phyloP scores from a whole-genome alignment of 805 yeast species.

The Zygosaccharomyces bisporus region DNA sequence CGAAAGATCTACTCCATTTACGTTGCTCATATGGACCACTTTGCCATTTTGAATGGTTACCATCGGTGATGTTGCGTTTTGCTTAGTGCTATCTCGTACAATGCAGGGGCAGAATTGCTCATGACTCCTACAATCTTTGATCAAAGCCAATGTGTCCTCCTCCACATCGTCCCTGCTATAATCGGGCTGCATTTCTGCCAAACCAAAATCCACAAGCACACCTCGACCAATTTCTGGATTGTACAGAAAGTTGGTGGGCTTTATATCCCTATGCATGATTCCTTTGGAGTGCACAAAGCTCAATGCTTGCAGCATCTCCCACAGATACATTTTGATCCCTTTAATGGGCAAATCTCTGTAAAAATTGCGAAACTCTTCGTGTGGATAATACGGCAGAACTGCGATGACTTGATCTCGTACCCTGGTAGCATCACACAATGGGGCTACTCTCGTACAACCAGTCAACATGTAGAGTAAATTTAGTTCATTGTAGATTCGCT shows the following conservation, averaged over 20 bases:
- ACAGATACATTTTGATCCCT: slow-evolving; percentile 78
- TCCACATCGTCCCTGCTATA: slow-evolving; percentile 14
- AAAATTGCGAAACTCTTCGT: slow-evolving; percentile 84
- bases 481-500: slow-evolving; percentile 83
- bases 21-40: slow-evolving; percentile 31
- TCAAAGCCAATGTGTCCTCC: slow-evolving; percentile 13
- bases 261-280: slow-evolving; percentile 89
- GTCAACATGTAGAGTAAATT: slow-evolving; percentile 65
- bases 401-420: slow-evolving; percentile 90
- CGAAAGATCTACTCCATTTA: slow-evolving; percentile 39
- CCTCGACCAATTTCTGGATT: slow-evolving; percentile 68
- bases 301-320: slow-evolving; percentile 71
- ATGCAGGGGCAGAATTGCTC: slow-evolving; percentile 55
- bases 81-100: slow-evolving; percentile 32
- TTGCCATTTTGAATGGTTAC: slow-evolving; percentile 34
- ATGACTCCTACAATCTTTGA: slow-evolving; percentile 27
- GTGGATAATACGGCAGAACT: slow-evolving; percentile 85
- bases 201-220: slow-evolving; percentile 86
- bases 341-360: slow-evolving; percentile 72
- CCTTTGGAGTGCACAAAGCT: slow-evolving; percentile 65
- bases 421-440: slow-evolving; percentile 82
- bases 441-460: slow-evolving; percentile 75
- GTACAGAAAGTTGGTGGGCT: slow-evolving; percentile 74
- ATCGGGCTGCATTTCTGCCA: slow-evolving; percentile 62
- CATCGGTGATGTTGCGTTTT: slow-evolving; percentile 21